Base-by-base conservation (phyloP, 208 protist species). In the Trypanosoma brucei region DNA sequence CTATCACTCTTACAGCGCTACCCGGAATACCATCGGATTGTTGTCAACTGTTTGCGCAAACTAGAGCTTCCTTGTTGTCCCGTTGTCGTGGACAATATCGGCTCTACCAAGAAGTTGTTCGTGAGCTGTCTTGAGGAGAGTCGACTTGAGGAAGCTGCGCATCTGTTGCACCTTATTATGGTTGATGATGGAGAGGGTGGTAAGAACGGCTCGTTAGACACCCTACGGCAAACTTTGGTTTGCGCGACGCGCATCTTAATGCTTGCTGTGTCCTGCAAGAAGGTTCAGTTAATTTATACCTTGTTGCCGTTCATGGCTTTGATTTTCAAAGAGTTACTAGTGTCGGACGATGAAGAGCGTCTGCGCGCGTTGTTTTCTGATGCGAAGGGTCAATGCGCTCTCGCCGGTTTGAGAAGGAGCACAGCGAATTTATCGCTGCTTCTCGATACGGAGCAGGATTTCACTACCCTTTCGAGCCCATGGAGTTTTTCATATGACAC, bases 21-120 rank as follows among this genome's bases (percentile, higher is more conserved):
- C 63, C 75, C 81, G 0, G 88, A 91, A 60, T 91, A 81, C 60
- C 72, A 88, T 66, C 56, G 69, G 49, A 70, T 94, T 6, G 71
- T 87, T 7, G 78, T 88, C 1, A 79, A 71, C 4, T 92, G 83
- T 40, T 52, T 92, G 59, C 88, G 88, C 52, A 94, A 90, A 69
- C 69, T 88, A 49, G 88, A 92, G 54, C 68, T 80, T 13, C 76
- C 71, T 8, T 70, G 72, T 31, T 91, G 78, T 78, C 70, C 62
- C 38, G 44, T 86, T n/a, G 53, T 93, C 45, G 62, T 88, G 14
- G 83, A 89, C 60, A 69, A 86, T 52, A 57, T 93, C 3, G 86
- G 86, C 34, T 68, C 75, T 30, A 80, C 86, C 3, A 52, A 79
- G 39, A 73, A 84, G 30, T 45, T 93, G 44, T 93, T 80, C 61